Conservation (phyloP, 192 early-diverging fungal genomes). For the Podila clonocystis region DNA sequence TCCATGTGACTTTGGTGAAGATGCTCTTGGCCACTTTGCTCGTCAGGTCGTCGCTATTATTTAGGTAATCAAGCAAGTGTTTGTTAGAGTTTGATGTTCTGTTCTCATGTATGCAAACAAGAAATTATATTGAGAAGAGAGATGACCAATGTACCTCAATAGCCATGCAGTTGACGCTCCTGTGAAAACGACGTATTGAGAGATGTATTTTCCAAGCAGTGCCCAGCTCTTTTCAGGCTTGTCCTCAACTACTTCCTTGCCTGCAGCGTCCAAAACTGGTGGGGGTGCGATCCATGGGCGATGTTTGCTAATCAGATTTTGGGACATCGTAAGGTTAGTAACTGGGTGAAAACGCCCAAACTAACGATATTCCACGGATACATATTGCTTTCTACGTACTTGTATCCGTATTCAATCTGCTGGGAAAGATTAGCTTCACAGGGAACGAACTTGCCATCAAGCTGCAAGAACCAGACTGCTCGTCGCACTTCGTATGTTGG, state of each 20-base stretch:
- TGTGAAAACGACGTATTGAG: conserved; percentile 78
- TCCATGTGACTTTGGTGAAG: conserved; percentile 67
- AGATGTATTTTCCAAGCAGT: conserved; percentile 82
- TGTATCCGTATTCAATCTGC: conserved; percentile 87
- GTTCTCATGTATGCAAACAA: background rate
- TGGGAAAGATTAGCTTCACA: conserved; percentile 84
- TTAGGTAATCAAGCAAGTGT: too few species aligned
- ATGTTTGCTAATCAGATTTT: conserved; percentile 57
- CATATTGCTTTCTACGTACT: conserved; percentile 21
- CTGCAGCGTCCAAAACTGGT: conserved; percentile 26
- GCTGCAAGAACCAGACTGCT: conserved; percentile 84
- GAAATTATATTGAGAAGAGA: background rate
- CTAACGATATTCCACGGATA: background rate
- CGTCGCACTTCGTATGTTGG: conserved; percentile 83
- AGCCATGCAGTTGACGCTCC: conserved; percentile 71
- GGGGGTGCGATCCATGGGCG: conserved; percentile 61
- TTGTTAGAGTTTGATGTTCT: too few species aligned
- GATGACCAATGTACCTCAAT: conserved; percentile 40
- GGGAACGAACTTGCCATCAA: conserved; percentile 74
- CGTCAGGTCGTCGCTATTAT: conserved; percentile 63
- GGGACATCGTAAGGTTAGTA: background rate
- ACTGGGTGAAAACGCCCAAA: background rate
- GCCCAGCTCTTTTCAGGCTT: conserved; percentile 72
- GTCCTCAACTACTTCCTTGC: conserved; percentile 32
- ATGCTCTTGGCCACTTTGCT: conserved; percentile 72